These are phyloP conservation scores for Sugiyamaella paludigena DNA, from an alignment of 1,139 yeast species.

Conservation along the genomic window DNA sequence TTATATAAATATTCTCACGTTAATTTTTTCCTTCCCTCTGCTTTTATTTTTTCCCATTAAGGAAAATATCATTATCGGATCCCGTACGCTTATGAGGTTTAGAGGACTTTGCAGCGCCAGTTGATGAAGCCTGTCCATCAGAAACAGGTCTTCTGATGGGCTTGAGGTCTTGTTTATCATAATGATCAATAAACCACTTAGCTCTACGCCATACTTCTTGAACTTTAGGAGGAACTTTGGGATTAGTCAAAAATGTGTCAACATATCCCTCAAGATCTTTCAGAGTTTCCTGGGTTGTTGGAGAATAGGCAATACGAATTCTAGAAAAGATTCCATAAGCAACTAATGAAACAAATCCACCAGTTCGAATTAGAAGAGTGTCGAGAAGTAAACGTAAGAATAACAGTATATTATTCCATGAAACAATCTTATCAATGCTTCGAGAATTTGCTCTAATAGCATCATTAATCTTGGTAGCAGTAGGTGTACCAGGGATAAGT, in stretches of 20 bases:
- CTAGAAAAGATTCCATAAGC: constrained; percentile 64
- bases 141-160: constrained; percentile 10
- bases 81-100: constrained; percentile 4
- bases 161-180: constrained; percentile 8
- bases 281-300: constrained; percentile 63
- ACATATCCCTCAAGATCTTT: constrained; percentile 59
- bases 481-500: constrained; percentile 56
- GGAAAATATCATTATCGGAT: constrained; percentile 12
- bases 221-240: constrained; percentile 54
- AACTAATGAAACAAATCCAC: constrained; percentile 61
- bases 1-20: neutral
- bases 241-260: constrained; percentile 57
- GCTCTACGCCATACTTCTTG: constrained; percentile 53
- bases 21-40: neutral
- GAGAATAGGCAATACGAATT: constrained; percentile 69
- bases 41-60: constrained; percentile 3
- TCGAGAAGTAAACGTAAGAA: constrained; percentile 48
- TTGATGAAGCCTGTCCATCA: neutral
- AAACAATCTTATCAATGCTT: constrained; percentile 61
- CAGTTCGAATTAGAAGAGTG: constrained; percentile 57
- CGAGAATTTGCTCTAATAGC: constrained; percentile 58
- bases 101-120: neutral
- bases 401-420: constrained; percentile 62
- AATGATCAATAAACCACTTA: constrained; percentile 41
- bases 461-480: constrained; percentile 41